Percentiles rank a stretch among this genome's conserved stretches.
Evolutionary conservation across 306 rosid species (phyloP).

Genomic region (Malus domestica): DNA sequence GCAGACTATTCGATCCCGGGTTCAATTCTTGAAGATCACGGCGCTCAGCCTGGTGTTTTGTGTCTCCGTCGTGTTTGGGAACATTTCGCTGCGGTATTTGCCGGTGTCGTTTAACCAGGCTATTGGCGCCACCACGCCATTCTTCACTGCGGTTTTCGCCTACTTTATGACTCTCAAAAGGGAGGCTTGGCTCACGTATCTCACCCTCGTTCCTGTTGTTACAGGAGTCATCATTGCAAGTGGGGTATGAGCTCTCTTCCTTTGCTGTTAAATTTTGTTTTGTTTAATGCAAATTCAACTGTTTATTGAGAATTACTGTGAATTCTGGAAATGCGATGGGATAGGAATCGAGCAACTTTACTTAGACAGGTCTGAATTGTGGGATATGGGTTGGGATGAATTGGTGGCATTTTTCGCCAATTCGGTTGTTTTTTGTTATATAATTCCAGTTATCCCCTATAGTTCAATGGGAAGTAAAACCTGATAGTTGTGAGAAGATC

Average conservation of each 20-base stretch:
- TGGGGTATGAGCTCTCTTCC: conserved; percentile 55
- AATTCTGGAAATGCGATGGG: not conserved
- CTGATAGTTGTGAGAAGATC: not conserved
- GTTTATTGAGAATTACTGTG: conserved; percentile 2
- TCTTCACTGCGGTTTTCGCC: conserved; percentile 93
- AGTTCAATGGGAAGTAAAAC: conserved; percentile 5
- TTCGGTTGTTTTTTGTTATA: conserved; percentile 1
- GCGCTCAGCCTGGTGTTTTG: conserved; percentile 80
- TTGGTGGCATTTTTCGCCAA: not conserved
- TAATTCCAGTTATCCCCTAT: not conserved
- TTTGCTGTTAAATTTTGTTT: not conserved
- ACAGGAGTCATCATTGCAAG: conserved; percentile 95
- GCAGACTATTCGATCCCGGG: conserved; percentile 83
- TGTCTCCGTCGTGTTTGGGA: conserved; percentile 90
- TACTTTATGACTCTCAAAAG: conserved; percentile 79
- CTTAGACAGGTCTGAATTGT: not conserved
- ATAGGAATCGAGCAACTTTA: not conserved
- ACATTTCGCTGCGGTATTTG: conserved; percentile 75
- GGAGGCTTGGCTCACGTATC: conserved; percentile 93
- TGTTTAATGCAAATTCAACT: not conserved
- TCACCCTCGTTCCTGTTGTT: conserved; percentile 87
- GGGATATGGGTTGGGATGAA: not conserved
- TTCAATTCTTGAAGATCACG: conserved; percentile 85
- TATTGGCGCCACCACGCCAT: conserved; percentile 92
- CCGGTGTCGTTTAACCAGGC: conserved; percentile 97